These are phyloP conservation scores for Gossypium armourianum DNA, from an alignment of 441 rosid species.

Conservation along the genomic window DNA sequence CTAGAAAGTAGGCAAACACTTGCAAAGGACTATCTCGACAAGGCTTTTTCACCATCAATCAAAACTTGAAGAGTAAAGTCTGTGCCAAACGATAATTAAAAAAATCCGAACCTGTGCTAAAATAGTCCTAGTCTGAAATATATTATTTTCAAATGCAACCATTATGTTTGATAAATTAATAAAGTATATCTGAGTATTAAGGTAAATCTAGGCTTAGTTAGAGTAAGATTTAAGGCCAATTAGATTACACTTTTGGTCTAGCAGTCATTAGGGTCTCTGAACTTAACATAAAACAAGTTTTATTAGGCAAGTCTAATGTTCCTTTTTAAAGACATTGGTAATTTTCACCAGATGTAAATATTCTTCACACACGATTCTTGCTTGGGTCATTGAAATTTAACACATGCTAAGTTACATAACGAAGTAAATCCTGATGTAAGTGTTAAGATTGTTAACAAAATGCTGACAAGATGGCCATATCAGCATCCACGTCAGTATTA, in stretches of 20 bases:
- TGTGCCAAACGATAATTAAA: neutral
- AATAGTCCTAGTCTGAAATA: neutral
- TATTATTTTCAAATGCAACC: neutral
- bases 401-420: neutral
- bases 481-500: neutral
- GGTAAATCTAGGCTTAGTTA: neutral
- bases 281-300: neutral
- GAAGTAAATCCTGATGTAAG: neutral
- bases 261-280: neutral
- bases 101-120: neutral
- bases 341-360: neutral
- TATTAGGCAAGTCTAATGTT: neutral
- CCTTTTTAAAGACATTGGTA: too few relatives aligned
- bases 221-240: neutral
- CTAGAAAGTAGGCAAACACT: neutral
- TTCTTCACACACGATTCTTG: neutral
- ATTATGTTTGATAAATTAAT: neutral
- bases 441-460: neutral
- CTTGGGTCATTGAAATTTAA: neutral
- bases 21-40: neutral
- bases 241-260: neutral
- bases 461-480: neutral
- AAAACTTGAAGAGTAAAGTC: neutral
- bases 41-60: neutral
- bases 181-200: conserved; percentile 3